These are phyloP conservation scores for Catenaria anguillulae DNA, from an alignment of 371 early-diverging fungal genomes.

Conservation along the genomic window DNA sequence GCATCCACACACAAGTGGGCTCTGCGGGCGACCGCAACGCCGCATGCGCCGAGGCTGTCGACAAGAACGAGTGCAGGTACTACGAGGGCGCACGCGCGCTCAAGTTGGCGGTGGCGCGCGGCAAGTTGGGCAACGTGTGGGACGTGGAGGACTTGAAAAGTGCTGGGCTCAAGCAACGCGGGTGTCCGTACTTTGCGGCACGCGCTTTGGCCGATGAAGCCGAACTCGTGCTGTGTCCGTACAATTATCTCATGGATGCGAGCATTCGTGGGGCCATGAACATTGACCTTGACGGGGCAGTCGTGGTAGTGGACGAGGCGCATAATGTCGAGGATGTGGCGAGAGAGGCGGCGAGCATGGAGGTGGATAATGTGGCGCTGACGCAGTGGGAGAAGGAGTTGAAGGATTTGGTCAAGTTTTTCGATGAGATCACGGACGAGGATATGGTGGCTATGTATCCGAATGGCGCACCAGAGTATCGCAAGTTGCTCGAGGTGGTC, in stretches of 20 bases:
- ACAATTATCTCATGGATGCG: conserved; percentile 80
- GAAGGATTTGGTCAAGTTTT: neutral
- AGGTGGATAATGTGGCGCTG: neutral
- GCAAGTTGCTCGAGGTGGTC: neutral
- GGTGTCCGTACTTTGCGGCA: conserved; percentile 61
- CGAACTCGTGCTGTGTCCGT: conserved; percentile 78
- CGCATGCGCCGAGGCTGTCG: neutral
- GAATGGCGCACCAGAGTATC: neutral
- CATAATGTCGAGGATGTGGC: conserved; percentile 24
- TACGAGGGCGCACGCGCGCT: conserved; percentile 12
- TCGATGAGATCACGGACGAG: too few relatives aligned
- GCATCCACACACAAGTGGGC: conserved; percentile 10
- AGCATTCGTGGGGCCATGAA: conserved; percentile 40
- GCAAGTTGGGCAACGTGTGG: conserved; percentile 12
- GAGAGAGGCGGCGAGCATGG: neutral
- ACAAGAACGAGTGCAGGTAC: neutral
- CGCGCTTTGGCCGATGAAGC: conserved; percentile 39
- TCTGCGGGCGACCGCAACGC: conserved; percentile 2
- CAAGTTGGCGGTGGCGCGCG: conserved; percentile 15
- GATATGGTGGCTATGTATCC: too few relatives aligned
- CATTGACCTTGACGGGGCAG: conserved; percentile 37
- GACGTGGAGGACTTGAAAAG: neutral
- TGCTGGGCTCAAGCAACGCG: neutral
- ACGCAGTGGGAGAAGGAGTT: neutral
- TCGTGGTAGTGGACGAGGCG: conserved; percentile 82